phyloP scores from a whole-genome alignment of 768 basidiomycete genomes.

The Hygrocybe coccinea region DNA sequence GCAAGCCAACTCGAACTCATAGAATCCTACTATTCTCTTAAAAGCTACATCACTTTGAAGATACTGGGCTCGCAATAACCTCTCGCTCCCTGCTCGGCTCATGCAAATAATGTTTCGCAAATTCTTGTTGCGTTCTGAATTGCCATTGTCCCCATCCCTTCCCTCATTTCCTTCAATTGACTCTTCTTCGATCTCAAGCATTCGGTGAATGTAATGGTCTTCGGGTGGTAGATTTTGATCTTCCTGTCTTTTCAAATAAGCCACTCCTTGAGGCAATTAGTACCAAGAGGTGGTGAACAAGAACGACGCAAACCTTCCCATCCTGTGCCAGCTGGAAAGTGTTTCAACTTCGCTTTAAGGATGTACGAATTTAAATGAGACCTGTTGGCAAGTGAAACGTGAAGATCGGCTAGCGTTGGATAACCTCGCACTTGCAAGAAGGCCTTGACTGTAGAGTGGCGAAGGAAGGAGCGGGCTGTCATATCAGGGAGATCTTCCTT shows the following conservation, averaged over 20 bases:
- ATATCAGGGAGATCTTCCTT: conserved; percentile 20
- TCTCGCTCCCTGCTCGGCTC: conserved; percentile 14
- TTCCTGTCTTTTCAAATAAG: conserved; percentile 13
- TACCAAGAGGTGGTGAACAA: background rate
- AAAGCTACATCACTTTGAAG: conserved; percentile 26
- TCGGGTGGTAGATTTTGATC: conserved; percentile 6
- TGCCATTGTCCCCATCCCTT: conserved; percentile 11
- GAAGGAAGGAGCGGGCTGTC: conserved; percentile 20
- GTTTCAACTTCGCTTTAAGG: background rate
- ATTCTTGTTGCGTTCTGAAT: background rate
- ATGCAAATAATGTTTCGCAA: conserved; percentile 25
- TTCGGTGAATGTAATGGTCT: conserved; percentile 18
- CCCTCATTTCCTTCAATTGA: conserved; percentile 6
- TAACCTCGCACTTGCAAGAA: conserved; percentile 10
- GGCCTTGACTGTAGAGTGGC: conserved; percentile 16
- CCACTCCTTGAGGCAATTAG: conserved; percentile 6
- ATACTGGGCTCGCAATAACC: conserved; percentile 16
- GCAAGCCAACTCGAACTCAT: conserved; percentile 25
- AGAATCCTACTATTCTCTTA: conserved; percentile 21
- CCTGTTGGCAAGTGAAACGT: conserved; percentile 24
- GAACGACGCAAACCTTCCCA: conserved; percentile 19
- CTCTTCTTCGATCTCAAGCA: conserved; percentile 4
- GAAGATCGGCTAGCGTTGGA: conserved; percentile 21
- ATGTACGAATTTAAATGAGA: conserved; percentile 20
- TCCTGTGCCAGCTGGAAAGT: conserved; percentile 18